These are phyloP conservation scores for Rhizodiscina lignyota DNA, from an alignment of 495 filamentous ascomycete species.

Conservation along the genomic window DNA sequence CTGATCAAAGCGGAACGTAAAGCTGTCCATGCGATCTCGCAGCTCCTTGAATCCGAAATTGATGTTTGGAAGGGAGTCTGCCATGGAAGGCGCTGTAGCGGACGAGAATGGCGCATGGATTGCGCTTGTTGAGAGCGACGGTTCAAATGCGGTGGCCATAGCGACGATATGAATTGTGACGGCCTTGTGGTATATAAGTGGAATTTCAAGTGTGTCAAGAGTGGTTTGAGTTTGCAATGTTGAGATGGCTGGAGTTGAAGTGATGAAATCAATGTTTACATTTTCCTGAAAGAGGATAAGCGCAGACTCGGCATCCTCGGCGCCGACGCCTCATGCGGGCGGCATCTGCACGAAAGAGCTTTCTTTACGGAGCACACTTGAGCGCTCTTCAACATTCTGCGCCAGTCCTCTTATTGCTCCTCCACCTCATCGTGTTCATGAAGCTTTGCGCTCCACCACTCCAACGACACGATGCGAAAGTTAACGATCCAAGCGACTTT, in stretches of 20 bases:
- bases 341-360: neutral
- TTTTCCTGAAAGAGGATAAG: neutral
- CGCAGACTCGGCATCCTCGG: neutral
- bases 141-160: constrained; percentile 59
- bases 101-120: constrained; percentile 51
- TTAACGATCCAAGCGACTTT: neutral
- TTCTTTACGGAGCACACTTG: neutral
- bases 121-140: constrained; percentile 55
- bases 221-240: neutral
- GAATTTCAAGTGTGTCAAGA: neutral
- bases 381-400: neutral
- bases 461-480: neutral
- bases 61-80: constrained; percentile 72
- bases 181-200: neutral
- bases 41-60: constrained; percentile 95
- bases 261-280: neutral
- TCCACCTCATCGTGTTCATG: neutral
- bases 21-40: constrained; percentile 85
- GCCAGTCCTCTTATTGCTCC: neutral
- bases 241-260: neutral
- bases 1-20: constrained; percentile 78
- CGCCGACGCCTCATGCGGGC: neutral
- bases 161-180: constrained; percentile 3
- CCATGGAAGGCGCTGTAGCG: constrained; percentile 44
- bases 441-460: neutral